Evolutionary conservation across 2,329 filamentous ascomycete species (phyloP).

Genomic region (Albophoma yamanashiensis): DNA sequence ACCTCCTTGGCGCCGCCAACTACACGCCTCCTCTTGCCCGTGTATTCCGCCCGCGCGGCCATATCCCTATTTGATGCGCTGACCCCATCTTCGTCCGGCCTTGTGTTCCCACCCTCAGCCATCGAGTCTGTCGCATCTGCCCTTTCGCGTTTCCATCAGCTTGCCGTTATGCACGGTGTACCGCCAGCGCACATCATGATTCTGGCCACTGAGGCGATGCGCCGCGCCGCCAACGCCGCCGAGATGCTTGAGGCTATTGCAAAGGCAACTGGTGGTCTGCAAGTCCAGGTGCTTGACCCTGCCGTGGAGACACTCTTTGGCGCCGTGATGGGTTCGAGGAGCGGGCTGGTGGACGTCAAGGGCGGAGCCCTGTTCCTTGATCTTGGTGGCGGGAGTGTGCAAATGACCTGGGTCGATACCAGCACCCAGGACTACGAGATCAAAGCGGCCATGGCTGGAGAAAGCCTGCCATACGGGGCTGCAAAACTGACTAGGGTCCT

Average conservation of each 20-base stretch:
- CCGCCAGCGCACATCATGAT: constrained; percentile 55
- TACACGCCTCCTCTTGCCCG: constrained; percentile 61
- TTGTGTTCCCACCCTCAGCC: constrained; percentile 39
- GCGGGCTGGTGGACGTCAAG: constrained; percentile 53
- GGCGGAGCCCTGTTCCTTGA: constrained; percentile 70
- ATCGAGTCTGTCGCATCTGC: constrained; percentile 57
- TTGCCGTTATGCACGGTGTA: constrained; percentile 61
- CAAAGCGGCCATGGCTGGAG: constrained; percentile 41
- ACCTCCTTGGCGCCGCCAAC: constrained; percentile 64
- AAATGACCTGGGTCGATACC: constrained; percentile 54
- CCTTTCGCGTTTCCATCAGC: constrained; percentile 58
- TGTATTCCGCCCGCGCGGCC: constrained; percentile 67
- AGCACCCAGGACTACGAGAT: constrained; percentile 33
- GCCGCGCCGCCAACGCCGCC: constrained; percentile 63
- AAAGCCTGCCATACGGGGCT: constrained; percentile 51
- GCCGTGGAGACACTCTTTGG: constrained; percentile 76
- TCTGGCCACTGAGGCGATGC: constrained; percentile 82
- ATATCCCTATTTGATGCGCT: constrained; percentile 84
- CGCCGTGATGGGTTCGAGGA: constrained; percentile 67
- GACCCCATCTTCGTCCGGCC: constrained; percentile 34
- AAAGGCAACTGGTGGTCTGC: constrained; percentile 48
- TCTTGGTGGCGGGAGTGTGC: constrained; percentile 63
- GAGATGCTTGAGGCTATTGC: constrained; percentile 58
- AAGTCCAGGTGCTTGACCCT: constrained; percentile 63
- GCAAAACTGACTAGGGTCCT: constrained; percentile 44